Base-by-base conservation (phyloP, 75 land plant genomes). In the Selaginella tamariscina region DNA sequence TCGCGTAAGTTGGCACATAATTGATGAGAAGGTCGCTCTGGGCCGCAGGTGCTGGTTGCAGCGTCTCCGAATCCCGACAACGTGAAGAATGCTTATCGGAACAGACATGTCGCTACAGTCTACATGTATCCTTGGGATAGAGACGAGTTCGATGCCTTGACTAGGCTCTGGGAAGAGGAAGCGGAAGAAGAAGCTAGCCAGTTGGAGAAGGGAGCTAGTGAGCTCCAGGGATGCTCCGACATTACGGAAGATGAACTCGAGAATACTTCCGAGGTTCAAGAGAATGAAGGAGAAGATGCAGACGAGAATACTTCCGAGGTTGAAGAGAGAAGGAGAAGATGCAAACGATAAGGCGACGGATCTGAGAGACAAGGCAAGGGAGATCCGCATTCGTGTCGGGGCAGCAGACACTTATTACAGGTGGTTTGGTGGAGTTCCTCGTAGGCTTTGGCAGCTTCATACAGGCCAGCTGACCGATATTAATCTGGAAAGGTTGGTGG, bases 361-460 rank as follows among this genome's bases (percentile, higher is more conserved):
- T 15, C 49, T 39, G 49, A 39, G 49, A 39, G 49, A 39, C 5
- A 15, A 39, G 49, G 49, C 49, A 39, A 39, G 49, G 49, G 11
- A 5, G 49, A 39, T 39, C 49, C 49, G 49, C 49, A 39, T 39
- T 39, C 49, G 49, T 15, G 49, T 39, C 49, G 49, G 49, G 49
- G 49, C 15, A 39, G 49, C 49, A 39, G 49, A 39, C 49, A 39
- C 49, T 39, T 39, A 39, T 15, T 39, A 39, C 49, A 39, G 15
- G 49, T 39, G 49, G 49, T 39, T 39, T 39, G 49, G 49, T 39
- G 49, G 49, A 39, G 49, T 39, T 15, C 49, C 49, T 39, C 49
- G 49, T 39, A 39, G 15, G 49, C 49, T 39, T 39, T 39, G 49
- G 49, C 49, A 39, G 49, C 5, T 39, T 39, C 11, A 39, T 5